These are phyloP conservation scores for Oryza australiensis DNA, from an alignment of 176 grass and related monocot genomes.

Conservation along the genomic window DNA sequence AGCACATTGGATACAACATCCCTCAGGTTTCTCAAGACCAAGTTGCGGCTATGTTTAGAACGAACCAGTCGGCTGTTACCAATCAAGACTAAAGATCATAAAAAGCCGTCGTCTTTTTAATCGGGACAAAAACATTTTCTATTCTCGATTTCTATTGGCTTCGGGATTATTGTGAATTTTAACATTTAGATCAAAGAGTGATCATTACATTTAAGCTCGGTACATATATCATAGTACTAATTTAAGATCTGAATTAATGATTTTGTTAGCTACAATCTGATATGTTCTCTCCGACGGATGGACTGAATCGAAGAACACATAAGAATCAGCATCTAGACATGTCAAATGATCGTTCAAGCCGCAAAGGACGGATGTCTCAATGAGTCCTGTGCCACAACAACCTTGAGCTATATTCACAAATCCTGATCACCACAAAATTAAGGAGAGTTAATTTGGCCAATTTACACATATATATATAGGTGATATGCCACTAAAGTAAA, in stretches of 20 bases:
- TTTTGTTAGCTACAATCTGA: conserved; percentile 49
- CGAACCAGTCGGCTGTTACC: too few relatives aligned
- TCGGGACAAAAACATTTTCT: too few relatives aligned
- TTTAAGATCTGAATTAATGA: conserved; percentile 18
- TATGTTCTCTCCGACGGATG: conserved; percentile 53
- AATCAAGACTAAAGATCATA: too few relatives aligned
- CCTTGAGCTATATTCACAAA: conserved; percentile 60
- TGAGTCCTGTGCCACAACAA: conserved; percentile 61
- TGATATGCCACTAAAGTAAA: neutral
- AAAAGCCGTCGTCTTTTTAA: too few relatives aligned
- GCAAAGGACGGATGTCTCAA: conserved; percentile 50
- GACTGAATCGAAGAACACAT: conserved; percentile 61
- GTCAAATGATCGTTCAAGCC: conserved; percentile 28
- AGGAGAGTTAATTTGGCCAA: neutral
- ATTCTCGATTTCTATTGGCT: too few relatives aligned
- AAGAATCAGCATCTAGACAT: conserved; percentile 46
- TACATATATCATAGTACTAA: conserved; percentile 33
- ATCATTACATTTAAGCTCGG: neutral
- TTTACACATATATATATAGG: neutral
- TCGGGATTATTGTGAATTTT: too few relatives aligned
- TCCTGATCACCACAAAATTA: conserved; percentile 13
- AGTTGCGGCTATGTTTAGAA: too few relatives aligned
- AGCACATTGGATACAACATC: too few relatives aligned
- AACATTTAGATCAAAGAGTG: too few relatives aligned
- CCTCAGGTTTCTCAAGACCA: too few relatives aligned